Percentiles rank a stretch among this genome's conserved stretches.
These are phyloP conservation scores for Pseudogymnoascus verrucosus DNA, from an alignment of 2,329 filamentous ascomycete genomes.

Conservation along the genomic window DNA sequence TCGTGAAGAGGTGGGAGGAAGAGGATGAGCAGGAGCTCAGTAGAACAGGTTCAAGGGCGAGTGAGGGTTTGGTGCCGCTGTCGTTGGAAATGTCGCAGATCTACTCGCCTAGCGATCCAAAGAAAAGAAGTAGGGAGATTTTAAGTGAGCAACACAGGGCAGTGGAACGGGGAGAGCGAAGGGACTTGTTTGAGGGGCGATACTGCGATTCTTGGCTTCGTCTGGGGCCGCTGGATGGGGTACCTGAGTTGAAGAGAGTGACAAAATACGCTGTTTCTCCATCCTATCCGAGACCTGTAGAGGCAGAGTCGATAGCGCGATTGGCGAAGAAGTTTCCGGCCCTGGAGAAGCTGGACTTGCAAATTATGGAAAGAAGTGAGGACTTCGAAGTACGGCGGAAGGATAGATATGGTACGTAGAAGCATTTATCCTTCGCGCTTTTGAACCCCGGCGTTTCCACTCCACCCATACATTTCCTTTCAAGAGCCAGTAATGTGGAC, in stretches of 20 bases:
- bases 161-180: slow-evolving; percentile 9
- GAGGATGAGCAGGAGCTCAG: background rate
- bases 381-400: background rate
- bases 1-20: slow-evolving; percentile 11
- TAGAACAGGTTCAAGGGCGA: background rate
- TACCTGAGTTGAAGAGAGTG: slow-evolving; percentile 3
- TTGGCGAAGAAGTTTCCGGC: background rate
- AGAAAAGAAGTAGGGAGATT: background rate
- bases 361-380: background rate
- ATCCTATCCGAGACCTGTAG: background rate
- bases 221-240: background rate
- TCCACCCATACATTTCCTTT: background rate
- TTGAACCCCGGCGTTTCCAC: background rate
- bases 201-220: slow-evolving; percentile 14
- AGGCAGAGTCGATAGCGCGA: background rate
- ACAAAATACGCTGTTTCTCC: background rate
- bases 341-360: background rate
- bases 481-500: background rate
- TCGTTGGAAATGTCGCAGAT: background rate
- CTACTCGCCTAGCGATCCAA: slow-evolving; percentile 14
- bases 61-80: background rate
- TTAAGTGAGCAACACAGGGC: background rate
- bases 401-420: slow-evolving; percentile 1
- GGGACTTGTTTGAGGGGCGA: slow-evolving; percentile 13
- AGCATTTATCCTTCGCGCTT: background rate